phyloP scores from a whole-genome alignment of 2,329 filamentous ascomycete species.

The Davidsoniella neocaledoniae region DNA sequence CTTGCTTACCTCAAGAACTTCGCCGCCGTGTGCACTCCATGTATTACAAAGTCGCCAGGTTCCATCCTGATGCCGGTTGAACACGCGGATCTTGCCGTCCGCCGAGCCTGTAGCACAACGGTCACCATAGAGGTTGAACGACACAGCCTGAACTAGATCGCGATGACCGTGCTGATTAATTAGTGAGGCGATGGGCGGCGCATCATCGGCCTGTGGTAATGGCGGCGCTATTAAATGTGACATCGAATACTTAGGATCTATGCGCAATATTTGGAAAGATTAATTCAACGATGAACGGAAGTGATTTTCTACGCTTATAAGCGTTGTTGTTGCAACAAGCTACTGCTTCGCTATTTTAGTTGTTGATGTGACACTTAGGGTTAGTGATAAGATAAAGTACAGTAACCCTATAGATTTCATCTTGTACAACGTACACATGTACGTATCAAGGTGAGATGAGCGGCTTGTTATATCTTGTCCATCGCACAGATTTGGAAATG shows the following conservation, averaged over 20 bases:
- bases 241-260: slow-evolving; percentile 1
- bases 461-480: too few species aligned
- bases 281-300: too few species aligned
- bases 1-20: slow-evolving; percentile 62
- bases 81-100: slow-evolving; percentile 84
- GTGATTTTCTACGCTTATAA: too few species aligned
- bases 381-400: not conserved
- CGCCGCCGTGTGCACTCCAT: slow-evolving; percentile 79
- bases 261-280: too few species aligned
- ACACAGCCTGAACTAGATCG: slow-evolving; percentile 67
- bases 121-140: slow-evolving; percentile 85
- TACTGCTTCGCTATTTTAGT: not conserved
- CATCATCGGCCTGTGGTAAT: slow-evolving; percentile 19
- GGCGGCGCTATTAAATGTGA: slow-evolving; percentile 12
- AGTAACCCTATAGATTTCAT: not conserved
- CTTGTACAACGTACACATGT: too few species aligned
- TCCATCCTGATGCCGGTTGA: slow-evolving; percentile 64
- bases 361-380: not conserved
- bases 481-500: too few species aligned
- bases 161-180: slow-evolving; percentile 59
- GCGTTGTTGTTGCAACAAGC: too few species aligned
- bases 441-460: too few species aligned
- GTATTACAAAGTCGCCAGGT: slow-evolving; percentile 69
- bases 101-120: slow-evolving; percentile 82
- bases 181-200: slow-evolving; percentile 34